Base-by-base conservation (phyloP, 495 filamentous ascomycete species). In the Margaritispora aquatica region DNA sequence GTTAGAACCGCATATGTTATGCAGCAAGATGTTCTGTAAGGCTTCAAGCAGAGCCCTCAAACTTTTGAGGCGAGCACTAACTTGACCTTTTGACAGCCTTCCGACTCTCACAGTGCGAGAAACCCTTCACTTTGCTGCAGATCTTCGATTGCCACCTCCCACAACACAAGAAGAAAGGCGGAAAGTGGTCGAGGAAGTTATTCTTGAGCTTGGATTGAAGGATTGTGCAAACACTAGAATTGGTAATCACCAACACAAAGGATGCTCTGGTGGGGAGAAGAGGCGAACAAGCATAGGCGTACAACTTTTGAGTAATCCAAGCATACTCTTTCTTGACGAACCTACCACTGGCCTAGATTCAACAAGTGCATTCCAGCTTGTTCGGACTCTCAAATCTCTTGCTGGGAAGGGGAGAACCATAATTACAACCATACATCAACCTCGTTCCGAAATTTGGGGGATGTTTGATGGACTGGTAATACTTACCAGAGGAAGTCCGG, bases 251-350 rank as follows among this genome's bases (percentile, higher is more conserved):
- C 74, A 79, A 21, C 84, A 88, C 67, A 86, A 86, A 51, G 87
- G 87, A 1, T 90, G 87, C 65, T 88, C 84, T 46, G 87, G 88
- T 9, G 88, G 88, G 1, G 88, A 90, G 67, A 90, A 88, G 71
- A 77, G 88, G 60, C 76, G 88, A 51, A 83, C 82, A 1, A 87
- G 84, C 57, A 85, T 91, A 59, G 88, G 86, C 11, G 87, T 91
- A 22, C 88, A 90, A 69, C 75, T 90, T 56, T 73, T 91, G 27
- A 79, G 86, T 1, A 91, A 89, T 63, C 87, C 88, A 1, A 88
- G 84, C 15, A 80, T 90, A 7, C 64, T 91, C 9, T 90, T 89
- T 63, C 76, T 88, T 15, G 88, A 91, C 55, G 88, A 91, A 62
- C 86, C 88, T 0, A 91, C 88, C 0, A 89, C 88, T 7, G 87